Evolutionary conservation across 129 eudicot genomes (phyloP).

Genomic region (Pseudognaphalium luteoalbum): DNA sequence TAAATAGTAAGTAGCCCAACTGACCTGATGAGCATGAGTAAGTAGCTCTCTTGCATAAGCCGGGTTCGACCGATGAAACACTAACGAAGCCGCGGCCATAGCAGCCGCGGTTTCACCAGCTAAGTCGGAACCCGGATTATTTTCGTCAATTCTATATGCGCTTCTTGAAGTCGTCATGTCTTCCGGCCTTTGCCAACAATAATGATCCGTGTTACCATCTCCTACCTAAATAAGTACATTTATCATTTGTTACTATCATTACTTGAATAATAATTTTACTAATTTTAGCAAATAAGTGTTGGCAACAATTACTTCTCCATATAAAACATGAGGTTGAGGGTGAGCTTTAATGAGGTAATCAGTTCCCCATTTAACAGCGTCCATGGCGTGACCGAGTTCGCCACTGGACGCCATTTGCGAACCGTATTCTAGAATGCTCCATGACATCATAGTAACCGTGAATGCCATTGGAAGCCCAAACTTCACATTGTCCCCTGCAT

Average conservation of each 20-base stretch:
- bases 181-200: conserved; percentile 98
- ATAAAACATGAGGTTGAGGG: conserved; percentile 80
- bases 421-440: conserved; percentile 94
- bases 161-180: conserved; percentile 94
- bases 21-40: conserved; percentile 83
- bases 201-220: conserved; percentile 98
- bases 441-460: conserved; percentile 95
- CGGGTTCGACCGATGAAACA: conserved; percentile 69
- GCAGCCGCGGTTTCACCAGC: conserved; percentile 99
- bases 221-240: conserved; percentile 62
- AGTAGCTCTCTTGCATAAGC: conserved; percentile 68
- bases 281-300: background rate
- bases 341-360: conserved; percentile 95
- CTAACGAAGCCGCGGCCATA: conserved; percentile 96
- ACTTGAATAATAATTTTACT: background rate
- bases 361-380: conserved; percentile 96
- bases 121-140: conserved; percentile 93
- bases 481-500: conserved; percentile 98
- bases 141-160: conserved; percentile 81
- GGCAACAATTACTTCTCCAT: conserved; percentile 75
- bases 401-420: conserved; percentile 81
- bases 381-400: conserved; percentile 76
- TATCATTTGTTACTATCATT: too few relatives aligned
- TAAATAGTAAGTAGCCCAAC: background rate
- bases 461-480: conserved; percentile 98